These are phyloP conservation scores for Paraphoma sp. DNA, from an alignment of 2,329 filamentous ascomycete species.

Conservation along the genomic window DNA sequence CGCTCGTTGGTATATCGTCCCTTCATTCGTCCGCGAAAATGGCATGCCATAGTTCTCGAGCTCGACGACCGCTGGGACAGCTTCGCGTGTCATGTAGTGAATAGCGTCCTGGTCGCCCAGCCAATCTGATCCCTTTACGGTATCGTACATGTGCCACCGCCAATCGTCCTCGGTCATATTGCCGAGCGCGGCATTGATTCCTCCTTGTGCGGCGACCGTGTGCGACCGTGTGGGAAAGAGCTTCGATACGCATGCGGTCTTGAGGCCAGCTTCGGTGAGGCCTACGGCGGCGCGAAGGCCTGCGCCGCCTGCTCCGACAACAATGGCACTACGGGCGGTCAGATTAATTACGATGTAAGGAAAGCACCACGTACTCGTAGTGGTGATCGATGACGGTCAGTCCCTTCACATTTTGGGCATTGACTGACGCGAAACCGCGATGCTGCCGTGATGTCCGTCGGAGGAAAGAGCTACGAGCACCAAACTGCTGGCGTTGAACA, in stretches of 20 bases:
- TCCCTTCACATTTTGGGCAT: slow-evolving; percentile 20
- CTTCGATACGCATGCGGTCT: slow-evolving; percentile 70
- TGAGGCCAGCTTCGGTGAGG: slow-evolving; percentile 68
- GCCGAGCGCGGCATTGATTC: slow-evolving; percentile 66
- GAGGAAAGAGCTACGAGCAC: slow-evolving; percentile 9
- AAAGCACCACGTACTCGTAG: slow-evolving; percentile 34
- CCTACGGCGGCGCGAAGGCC: slow-evolving; percentile 69
- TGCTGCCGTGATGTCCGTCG: slow-evolving; percentile 5
- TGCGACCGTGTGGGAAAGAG: slow-evolving; percentile 69
- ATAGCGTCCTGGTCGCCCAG: slow-evolving; percentile 66
- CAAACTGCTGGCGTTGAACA: slow-evolving; percentile 22
- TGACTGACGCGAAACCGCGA: slow-evolving; percentile 24
- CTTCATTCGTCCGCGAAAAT: slow-evolving; percentile 57
- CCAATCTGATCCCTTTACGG: slow-evolving; percentile 66
- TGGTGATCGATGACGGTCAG: slow-evolving; percentile 43
- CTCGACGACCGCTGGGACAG: slow-evolving; percentile 61
- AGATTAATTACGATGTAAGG: not conserved
- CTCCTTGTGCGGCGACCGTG: slow-evolving; percentile 71
- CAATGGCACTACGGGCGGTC: slow-evolving; percentile 45
- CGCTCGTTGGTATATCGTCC: slow-evolving; percentile 57
- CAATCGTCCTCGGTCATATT: slow-evolving; percentile 65
- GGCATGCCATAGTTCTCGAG: slow-evolving; percentile 63
- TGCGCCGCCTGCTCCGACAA: slow-evolving; percentile 64
- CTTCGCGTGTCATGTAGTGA: slow-evolving; percentile 66
- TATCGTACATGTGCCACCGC: slow-evolving; percentile 68